phyloP scores from a whole-genome alignment of 1,284 basidiomycete genomes.

The Phenoliferia sp. region DNA sequence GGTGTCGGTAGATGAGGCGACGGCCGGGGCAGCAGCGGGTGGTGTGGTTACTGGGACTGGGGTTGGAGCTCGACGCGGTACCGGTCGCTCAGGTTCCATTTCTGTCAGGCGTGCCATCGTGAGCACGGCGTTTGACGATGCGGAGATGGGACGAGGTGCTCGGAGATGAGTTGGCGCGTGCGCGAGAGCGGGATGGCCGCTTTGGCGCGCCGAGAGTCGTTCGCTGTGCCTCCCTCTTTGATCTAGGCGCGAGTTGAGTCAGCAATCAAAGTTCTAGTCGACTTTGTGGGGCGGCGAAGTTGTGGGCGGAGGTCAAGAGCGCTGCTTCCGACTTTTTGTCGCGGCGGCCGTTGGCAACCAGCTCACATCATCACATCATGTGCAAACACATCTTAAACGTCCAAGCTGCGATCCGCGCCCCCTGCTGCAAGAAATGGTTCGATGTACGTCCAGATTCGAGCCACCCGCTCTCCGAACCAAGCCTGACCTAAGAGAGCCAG shows the following conservation, averaged over 20 bases:
- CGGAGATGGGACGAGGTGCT: no score
- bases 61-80: no score
- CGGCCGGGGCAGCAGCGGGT: neutral
- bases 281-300: no score
- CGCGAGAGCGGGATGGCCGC: no score
- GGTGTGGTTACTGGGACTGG: no score
- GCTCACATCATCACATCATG: neutral
- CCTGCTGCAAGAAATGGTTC: slow-evolving; percentile 92
- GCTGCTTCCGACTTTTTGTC: no score
- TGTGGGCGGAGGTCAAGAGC: no score
- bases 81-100: neutral
- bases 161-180: no score
- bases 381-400: slow-evolving; percentile 79
- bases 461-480: neutral
- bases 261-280: no score
- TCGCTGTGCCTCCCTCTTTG: no score
- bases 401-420: slow-evolving; percentile 85
- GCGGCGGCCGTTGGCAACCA: neutral
- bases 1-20: neutral
- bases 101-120: neutral
- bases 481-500: slow-evolving; percentile 35
- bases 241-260: no score
- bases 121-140: neutral
- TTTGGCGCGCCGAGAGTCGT: no score
- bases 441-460: slow-evolving; percentile 50